These are phyloP conservation scores for Fusarium virguliforme DNA, from an alignment of 2,329 filamentous ascomycete genomes.

Conservation along the genomic window DNA sequence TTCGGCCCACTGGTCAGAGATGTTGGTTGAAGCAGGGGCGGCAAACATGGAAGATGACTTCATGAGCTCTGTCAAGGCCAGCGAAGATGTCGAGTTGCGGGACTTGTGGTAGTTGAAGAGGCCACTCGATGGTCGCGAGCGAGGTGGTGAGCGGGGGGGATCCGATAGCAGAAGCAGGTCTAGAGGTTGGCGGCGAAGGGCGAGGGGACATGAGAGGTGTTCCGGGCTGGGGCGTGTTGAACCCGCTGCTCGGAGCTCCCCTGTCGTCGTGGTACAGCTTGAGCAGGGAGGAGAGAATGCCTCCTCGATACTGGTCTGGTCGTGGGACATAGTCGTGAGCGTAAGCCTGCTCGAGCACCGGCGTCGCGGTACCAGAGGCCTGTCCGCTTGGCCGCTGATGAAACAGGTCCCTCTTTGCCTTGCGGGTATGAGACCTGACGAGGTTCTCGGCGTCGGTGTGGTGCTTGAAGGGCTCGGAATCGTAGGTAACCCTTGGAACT, in stretches of 20 bases:
- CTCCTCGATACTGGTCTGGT: conserved; percentile 79
- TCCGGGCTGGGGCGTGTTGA: conserved; percentile 60
- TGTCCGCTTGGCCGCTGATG: conserved; percentile 47
- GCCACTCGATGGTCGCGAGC: conserved; percentile 58
- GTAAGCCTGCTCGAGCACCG: conserved; percentile 66
- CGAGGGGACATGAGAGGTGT: conserved; percentile 61
- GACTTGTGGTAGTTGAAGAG: conserved; percentile 62
- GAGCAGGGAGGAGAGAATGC: conserved; percentile 80
- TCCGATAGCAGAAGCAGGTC: conserved; percentile 58
- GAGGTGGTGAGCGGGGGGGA: conserved; percentile 51
- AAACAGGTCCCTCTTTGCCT: conserved; percentile 54
- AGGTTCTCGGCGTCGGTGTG: conserved; percentile 56
- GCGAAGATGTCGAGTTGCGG: conserved; percentile 61
- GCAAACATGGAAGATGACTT: conserved; percentile 70
- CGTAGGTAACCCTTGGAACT: conserved; percentile 32
- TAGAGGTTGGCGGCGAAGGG: conserved; percentile 60
- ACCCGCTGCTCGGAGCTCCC: conserved; percentile 57
- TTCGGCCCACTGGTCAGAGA: conserved; percentile 63
- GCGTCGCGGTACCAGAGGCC: conserved; percentile 58
- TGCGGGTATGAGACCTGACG: conserved; percentile 55
- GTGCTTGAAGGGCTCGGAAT: conserved; percentile 43
- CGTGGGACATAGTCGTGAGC: conserved; percentile 73
- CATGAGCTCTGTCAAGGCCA: conserved; percentile 67
- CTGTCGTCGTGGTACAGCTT: conserved; percentile 75
- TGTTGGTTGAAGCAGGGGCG: conserved; percentile 63